These are phyloP conservation scores for Meira miltonrushii DNA, from an alignment of 1,284 basidiomycete species.

Conservation along the genomic window DNA sequence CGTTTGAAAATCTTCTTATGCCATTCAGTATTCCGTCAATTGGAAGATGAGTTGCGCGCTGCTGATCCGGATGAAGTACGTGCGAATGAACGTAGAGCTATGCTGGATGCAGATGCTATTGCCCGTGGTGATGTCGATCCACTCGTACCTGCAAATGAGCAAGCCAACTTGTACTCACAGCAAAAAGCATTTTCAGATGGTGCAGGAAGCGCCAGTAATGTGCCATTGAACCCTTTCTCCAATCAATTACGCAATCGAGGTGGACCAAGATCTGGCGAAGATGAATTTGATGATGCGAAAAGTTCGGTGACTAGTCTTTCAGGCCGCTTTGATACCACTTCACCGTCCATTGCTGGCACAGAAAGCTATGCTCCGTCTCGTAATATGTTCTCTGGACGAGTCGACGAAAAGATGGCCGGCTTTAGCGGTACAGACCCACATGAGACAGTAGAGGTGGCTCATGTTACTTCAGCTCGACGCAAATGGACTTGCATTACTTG, in stretches of 20 bases:
- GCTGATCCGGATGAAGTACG: conserved; percentile 60
- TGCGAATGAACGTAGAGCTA: conserved; percentile 59
- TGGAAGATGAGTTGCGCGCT: conserved; percentile 80
- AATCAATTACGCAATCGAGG: conserved; percentile 55
- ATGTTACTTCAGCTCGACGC: conserved; percentile 70
- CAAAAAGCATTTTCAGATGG: conserved; percentile 53
- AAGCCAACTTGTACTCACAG: background rate
- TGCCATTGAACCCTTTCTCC: conserved; percentile 55
- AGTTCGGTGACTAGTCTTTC: conserved; percentile 32
- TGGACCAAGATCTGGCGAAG: background rate
- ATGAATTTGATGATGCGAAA: conserved; percentile 30
- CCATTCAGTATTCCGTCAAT: conserved; percentile 75
- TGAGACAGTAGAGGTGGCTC: conserved; percentile 79
- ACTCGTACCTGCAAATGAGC: background rate
- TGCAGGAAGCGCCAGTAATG: conserved; percentile 55
- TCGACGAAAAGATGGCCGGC: conserved; percentile 37
- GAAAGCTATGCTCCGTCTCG: conserved; percentile 74
- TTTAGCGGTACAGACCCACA: conserved; percentile 20
- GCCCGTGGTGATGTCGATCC: conserved; percentile 57
- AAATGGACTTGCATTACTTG: conserved; percentile 85
- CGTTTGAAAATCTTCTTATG: conserved; percentile 78
- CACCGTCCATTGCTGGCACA: conserved; percentile 29
- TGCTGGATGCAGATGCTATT: conserved; percentile 65
- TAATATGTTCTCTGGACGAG: conserved; percentile 76
- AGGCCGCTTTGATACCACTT: conserved; percentile 20